Evolutionary conservation across 2,329 filamentous ascomycete species (phyloP), one percentile per base, ranked within the genome.

Genomic region (Pestalotiopsis sp.): DNA sequence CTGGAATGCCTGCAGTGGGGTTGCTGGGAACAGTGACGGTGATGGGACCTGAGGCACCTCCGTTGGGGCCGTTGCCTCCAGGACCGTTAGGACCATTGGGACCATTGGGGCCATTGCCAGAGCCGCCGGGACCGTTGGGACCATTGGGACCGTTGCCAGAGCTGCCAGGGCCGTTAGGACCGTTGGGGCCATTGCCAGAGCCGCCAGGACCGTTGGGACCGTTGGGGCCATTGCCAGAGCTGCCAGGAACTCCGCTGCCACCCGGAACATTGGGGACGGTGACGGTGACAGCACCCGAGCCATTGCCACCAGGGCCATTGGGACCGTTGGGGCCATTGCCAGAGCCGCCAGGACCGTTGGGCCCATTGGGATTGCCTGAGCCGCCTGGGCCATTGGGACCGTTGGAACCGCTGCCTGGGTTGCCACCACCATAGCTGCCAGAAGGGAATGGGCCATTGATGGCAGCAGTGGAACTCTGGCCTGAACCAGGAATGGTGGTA

Each of bases 331-430:
- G 27, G 39, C 20, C 41, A 38, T 66, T 41, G 14, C 52, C 52
- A 17, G 23, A 25, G 41, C 66, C 68, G 36, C 38, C 52, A 17
- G 66, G 68, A 31, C 38, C 31, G 23, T 59, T 62, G 39, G 66
- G 25, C 38, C 45, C 45, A 38, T 49, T 49, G 20, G 39, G 25
- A 45, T 25, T 36, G 58, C 66, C 58, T 58, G 31, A 45, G 38
- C 62, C 39, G 17, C 67, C 62, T 25, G 67, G 67, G 20, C 31
- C 68, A 58, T 57, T 41, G 39, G 66, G 68, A 45, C 38, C 31
- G n/a, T 61, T 63, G 41, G 66, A 17, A 56, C 25, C 31, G 20
- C 14, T 23, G 39, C 66, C 59, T 39, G 69, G 69, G 14, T 61
- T 23, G 23, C 52, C 52, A 27, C 63, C 45, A 11, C 64, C 64